Evolutionary conservation across 164 flowering plant genomes (phyloP).

Genomic region (Chimonanthus praecox): DNA sequence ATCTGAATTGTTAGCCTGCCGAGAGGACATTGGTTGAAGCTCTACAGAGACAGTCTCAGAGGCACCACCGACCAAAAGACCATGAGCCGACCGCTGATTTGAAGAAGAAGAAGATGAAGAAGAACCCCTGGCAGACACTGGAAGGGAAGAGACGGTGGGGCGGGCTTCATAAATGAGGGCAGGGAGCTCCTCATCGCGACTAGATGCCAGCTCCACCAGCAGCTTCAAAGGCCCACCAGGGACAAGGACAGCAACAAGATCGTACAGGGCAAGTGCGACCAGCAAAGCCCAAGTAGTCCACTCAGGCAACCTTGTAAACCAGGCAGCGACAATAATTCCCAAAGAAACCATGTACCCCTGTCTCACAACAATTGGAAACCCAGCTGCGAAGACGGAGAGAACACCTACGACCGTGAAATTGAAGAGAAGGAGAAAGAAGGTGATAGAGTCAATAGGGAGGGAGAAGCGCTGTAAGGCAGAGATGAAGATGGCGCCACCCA

Average conservation of each 20-base stretch:
- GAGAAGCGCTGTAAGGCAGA: constrained; percentile 57
- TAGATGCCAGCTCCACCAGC: constrained; percentile 75
- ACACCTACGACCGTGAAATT: constrained; percentile 73
- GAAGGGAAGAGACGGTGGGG: constrained; percentile 32
- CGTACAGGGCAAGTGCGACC: constrained; percentile 77
- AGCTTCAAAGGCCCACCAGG: constrained; percentile 91
- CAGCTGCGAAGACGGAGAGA: constrained; percentile 53
- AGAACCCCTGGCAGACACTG: neutral
- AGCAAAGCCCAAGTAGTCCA: constrained; percentile 93
- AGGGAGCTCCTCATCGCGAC: constrained; percentile 79
- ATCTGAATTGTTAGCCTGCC: constrained; percentile 13
- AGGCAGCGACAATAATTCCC: constrained; percentile 76
- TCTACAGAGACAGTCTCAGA: constrained; percentile 48
- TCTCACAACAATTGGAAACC: constrained; percentile 59
- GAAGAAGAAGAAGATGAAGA: neutral
- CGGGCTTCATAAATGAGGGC: constrained; percentile 85
- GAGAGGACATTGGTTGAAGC: constrained; percentile 37
- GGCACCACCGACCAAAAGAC: constrained; percentile 48
- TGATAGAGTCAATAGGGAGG: constrained; percentile 58
- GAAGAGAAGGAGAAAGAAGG: constrained; percentile 46
- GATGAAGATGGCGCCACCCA: constrained; percentile 71
- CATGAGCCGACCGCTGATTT: constrained; percentile 18
- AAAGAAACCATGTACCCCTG: constrained; percentile 67
- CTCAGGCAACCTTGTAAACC: constrained; percentile 85
- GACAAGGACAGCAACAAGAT: constrained; percentile 77